Evolutionary conservation across 1,139 yeast genomes (phyloP).

Genomic region (Neolecta irregularis): DNA sequence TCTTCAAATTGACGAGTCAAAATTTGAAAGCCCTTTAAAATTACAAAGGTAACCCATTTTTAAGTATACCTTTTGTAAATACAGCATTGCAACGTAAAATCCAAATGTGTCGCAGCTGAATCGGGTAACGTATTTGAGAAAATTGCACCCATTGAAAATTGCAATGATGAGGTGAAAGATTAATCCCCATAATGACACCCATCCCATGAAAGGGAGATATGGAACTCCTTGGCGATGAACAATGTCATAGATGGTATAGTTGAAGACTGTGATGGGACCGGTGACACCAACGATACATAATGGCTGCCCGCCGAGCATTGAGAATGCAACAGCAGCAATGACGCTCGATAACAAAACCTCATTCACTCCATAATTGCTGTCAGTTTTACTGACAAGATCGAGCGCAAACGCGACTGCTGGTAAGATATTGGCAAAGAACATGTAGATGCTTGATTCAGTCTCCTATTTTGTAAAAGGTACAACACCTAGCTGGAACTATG

Average conservation of each 20-base stretch:
- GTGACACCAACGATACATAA: conserved; percentile 95
- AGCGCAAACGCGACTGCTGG: conserved; percentile 97
- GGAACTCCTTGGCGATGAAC: conserved; percentile 42
- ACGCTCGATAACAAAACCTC: conserved; percentile 77
- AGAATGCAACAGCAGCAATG: conserved; percentile 78
- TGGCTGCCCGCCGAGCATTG: conserved; percentile 77
- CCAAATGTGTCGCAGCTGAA: conserved; percentile 93
- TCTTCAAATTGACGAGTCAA: conserved; percentile 50
- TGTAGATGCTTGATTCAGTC: neutral
- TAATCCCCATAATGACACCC: conserved; percentile 90
- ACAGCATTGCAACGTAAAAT: conserved; percentile 75
- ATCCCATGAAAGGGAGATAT: conserved; percentile 86
- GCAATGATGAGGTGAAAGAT: conserved; percentile 64
- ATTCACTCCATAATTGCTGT: conserved; percentile 76
- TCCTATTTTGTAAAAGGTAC: conserved; percentile 61
- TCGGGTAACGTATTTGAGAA: conserved; percentile 55
- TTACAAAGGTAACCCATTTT: too few species aligned
- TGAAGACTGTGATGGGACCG: conserved; percentile 75
- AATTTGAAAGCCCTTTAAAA: conserved; percentile 75
- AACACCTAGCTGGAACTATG: conserved; percentile 73
- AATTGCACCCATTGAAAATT: conserved; percentile 49
- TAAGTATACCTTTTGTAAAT: conserved; percentile 83
- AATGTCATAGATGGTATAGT: conserved; percentile 76
- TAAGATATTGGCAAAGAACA: conserved; percentile 27
- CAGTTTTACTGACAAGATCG: conserved; percentile 81